Evolutionary conservation across 2,329 filamentous ascomycete species (phyloP).

Genomic region (Dactylellina sp.): DNA sequence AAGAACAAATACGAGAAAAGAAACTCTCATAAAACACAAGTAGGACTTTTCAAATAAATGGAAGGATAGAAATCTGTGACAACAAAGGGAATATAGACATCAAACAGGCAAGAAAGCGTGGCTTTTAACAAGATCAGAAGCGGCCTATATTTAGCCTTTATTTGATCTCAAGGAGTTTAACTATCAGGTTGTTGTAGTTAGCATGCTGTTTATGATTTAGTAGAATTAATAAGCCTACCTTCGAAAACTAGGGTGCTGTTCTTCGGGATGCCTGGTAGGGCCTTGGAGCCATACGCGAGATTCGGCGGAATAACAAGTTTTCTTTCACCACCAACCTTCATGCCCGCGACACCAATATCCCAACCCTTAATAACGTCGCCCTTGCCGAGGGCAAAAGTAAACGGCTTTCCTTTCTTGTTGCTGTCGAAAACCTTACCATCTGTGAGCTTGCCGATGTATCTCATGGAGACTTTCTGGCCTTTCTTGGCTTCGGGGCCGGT

Average conservation of each 20-base stretch:
- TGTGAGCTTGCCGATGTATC: conserved; percentile 96
- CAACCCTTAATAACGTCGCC: conserved; percentile 99
- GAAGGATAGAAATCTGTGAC: neutral
- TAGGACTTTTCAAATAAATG: conserved; percentile 24
- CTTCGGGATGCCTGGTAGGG: conserved; percentile 83
- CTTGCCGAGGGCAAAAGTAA: conserved; percentile 91
- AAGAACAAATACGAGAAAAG: conserved; percentile 7
- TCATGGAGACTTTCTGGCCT: conserved; percentile 89
- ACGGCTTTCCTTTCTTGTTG: conserved; percentile 99
- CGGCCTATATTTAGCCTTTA: conserved; percentile 66
- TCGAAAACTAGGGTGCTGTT: conserved; percentile 96
- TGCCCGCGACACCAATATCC: conserved; percentile 93
- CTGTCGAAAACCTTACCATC: conserved; percentile 97
- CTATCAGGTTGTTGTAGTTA: conserved; percentile 59
- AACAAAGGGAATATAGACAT: neutral
- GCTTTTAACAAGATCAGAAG: neutral
- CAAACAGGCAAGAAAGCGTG: neutral
- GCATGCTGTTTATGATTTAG: neutral
- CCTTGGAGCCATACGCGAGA: conserved; percentile 88
- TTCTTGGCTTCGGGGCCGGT: conserved; percentile 86
- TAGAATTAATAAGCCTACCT: conserved; percentile 59
- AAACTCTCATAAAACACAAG: neutral
- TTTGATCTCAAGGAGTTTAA: conserved; percentile 86
- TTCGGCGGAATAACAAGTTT: conserved; percentile 87
- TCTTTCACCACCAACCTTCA: conserved; percentile 92